Conservation (phyloP, 1,139 yeast genomes). For the Suhomyces maxii region DNA sequence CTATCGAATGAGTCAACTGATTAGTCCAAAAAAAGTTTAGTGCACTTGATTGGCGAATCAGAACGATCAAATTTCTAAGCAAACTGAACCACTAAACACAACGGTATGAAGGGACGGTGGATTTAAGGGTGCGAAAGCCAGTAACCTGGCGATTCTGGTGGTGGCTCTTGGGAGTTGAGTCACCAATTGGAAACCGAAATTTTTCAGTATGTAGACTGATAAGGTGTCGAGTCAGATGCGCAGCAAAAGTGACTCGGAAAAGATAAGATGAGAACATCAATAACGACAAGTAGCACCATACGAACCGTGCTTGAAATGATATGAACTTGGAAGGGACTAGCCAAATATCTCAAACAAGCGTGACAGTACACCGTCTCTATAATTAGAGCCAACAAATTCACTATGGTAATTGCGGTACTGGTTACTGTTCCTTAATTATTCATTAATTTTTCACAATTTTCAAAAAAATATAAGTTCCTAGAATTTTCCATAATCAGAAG, state of each 20-base stretch:
- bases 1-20: neutral
- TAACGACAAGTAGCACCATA: too few relatives aligned
- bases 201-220: neutral
- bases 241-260: neutral
- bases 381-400: neutral
- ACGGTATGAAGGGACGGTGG: too few relatives aligned
- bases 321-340: too few relatives aligned
- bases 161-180: too few relatives aligned
- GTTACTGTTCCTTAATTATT: too few relatives aligned
- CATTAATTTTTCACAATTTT: neutral
- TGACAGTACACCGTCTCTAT: neutral
- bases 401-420: too few relatives aligned
- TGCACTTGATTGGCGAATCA: constrained; percentile 8
- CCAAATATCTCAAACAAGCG: neutral
- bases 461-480: neutral
- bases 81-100: too few relatives aligned
- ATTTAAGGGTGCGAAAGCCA: too few relatives aligned
- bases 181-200: neutral
- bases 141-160: too few relatives aligned
- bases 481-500: too few relatives aligned
- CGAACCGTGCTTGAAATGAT: too few relatives aligned
- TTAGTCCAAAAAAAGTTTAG: constrained; percentile 2
- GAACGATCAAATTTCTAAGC: constrained; percentile 5
- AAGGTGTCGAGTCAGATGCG: neutral
- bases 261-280: neutral